Evolutionary conservation across 768 basidiomycete genomes (phyloP), one percentile per base, ranked within the genome.

Genomic region (Kwoniella dendrophila): DNA sequence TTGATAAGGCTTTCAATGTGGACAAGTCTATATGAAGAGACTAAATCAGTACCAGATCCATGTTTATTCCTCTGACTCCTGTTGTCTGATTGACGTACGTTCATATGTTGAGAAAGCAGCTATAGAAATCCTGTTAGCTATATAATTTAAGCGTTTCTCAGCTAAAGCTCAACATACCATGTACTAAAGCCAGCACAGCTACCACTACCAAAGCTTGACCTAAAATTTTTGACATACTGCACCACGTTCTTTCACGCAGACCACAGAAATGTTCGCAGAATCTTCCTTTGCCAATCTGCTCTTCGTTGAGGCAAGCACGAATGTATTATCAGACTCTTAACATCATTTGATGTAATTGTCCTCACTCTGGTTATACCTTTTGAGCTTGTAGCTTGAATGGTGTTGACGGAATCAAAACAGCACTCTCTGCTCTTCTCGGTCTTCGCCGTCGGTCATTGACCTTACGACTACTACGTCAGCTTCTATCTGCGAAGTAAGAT

Each of bases 71-170:
- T n/a, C n/a, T n/a, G n/a, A n/a, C n/a, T n/a, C n/a, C n/a, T n/a
- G n/a, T n/a, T n/a, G n/a, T n/a, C n/a, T n/a, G 12, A 14, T 16
- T 16, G 12, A 67, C 77, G 49, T 45, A 73, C 76, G 71, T 52
- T 78, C 77, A 65, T 78, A 78, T 24, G 74, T 76, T 20, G 75
- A 76, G 52, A 72, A 78, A 8, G 77, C 77, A 59, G 77, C 77
- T 78, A 51, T n/a, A n/a, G n/a, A n/a, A 12, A 10, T n/a, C 36
- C 40, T 11, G 29, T 11, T n/a, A 30, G n/a, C 26, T n/a, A 12
- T 12, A 29, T 34, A 4, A 34, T 11, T 16, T 36, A 40, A n/a
- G 12, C 22, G 24, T 30, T 30, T 29, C 49, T 44, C 24, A n/a
- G n/a, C 26, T 29, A 30, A 10, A n/a, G 20, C 8, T 7, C 16